Base-by-base conservation (phyloP, 1,284 basidiomycete genomes). In the Cryptococcus amylolentus region DNA sequence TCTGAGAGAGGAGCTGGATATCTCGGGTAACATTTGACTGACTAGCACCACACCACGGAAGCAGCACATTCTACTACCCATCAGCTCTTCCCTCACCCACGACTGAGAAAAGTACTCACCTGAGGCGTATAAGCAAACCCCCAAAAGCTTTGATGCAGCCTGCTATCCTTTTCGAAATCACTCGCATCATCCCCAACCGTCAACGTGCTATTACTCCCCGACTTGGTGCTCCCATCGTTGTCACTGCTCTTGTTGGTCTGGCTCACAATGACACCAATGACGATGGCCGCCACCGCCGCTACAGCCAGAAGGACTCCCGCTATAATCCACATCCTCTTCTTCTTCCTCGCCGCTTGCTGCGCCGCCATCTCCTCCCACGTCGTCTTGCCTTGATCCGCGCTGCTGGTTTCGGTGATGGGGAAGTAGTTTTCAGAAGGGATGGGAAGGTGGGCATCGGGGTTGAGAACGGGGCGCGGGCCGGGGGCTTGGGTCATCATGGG, bases 101-200 rank as follows among this genome's bases (percentile, higher is more conserved):
- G 9, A 20, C 10, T 3, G 23, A 23, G 1, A 20, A 45, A 26
- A 27, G 52, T 20, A 54, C 84, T 82, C 44, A 79, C 78, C 46
- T 73, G 59, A 1, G 88, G 87, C 0, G 86, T 86, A 73, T 89
- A 90, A 0, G 87, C 86, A n/a, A 89, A 67, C 35, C 83, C 88
- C 67, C 80, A 90, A 78, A 88, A 88, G 12, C 81, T 80, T 56
- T 85, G 81, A 63, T 84, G 80, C 47, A 91, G 77, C 9, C 79
- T 74, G 5, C 80, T 49, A 73, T 90, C 83, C 74, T 84, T 86
- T 47, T 71, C 68, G 70, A 89, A 89, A 37, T 80, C 77, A 71
- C 81, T 85, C 2, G 87, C 85, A 74, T 88, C 84, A 60, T 78
- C 80, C 23, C 81, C 77, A 63, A 84, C 77, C 1, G 79, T 79